Conservation (phyloP, 345 rosid species). For the Capsella bursapastoris region DNA sequence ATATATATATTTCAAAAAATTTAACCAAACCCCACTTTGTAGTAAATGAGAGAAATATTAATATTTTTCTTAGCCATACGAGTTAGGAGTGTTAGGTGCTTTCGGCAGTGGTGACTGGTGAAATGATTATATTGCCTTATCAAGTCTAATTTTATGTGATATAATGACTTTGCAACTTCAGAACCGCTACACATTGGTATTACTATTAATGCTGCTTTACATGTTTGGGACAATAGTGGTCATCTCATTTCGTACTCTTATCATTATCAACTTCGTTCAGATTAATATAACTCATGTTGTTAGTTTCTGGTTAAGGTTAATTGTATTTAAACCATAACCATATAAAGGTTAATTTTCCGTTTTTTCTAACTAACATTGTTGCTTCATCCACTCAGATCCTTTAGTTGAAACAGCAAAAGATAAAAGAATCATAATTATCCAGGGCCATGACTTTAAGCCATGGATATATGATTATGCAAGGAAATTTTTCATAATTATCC, state of each 20-base stretch:
- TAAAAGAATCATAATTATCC: slow-evolving; percentile 26
- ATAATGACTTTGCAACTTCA: too few relatives aligned
- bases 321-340: not conserved
- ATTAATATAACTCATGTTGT: not conserved
- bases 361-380: not conserved
- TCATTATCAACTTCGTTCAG: not conserved
- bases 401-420: slow-evolving; percentile 37
- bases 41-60: not conserved
- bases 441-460: slow-evolving; percentile 35
- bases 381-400: slow-evolving; percentile 38
- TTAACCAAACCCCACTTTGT: not conserved
- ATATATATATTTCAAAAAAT: not conserved
- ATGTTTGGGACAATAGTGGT: not conserved
- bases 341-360: not conserved
- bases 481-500: slow-evolving; percentile 30
- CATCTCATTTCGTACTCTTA: not conserved
- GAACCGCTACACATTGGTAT: too few relatives aligned
- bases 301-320: not conserved
- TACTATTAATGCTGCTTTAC: not conserved
- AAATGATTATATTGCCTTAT: too few relatives aligned
- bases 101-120: too few relatives aligned
- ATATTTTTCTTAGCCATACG: too few relatives aligned
- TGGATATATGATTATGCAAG: slow-evolving; percentile 32
- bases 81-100: too few relatives aligned
- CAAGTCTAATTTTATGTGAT: too few relatives aligned